Base-by-base conservation (phyloP, 192 early-diverging fungal genomes). In the Haplosporangium gracile region DNA sequence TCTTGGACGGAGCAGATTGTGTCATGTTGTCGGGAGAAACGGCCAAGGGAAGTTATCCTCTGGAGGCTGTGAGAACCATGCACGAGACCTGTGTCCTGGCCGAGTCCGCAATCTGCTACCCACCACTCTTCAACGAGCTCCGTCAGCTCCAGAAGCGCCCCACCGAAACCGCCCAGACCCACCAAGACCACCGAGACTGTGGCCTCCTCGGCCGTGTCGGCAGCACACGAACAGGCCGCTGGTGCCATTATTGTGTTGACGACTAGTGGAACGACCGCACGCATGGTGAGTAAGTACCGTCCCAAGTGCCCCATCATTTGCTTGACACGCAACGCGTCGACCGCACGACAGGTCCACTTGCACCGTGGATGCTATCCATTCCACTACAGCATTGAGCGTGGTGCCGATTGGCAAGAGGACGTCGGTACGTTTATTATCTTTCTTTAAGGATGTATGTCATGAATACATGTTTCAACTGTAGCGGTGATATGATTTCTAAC, bases 1-100 rank as follows among this genome's bases (percentile, higher is more conserved):
- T 99, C 36, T 88, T 97, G 75, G 97, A 98, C 85, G 97, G 97
- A 74, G 94, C 95, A 55, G 97, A 99, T 91, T 96, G 95, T 81
- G 97, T 99, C 81, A 99, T 99, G 97, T 90, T 99, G 75, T 97
- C 96, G 60, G 97, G 97, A 78, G 97, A 98, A 88, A 98, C 97
- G 1, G 97, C 97, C 79, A 98, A 97, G 88, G 97, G 97, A 22
- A 77, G 89, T 53, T 97, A 96, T 88, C 97, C 97, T 32, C 73
- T 96, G 73, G 92, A 94, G 80, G 95, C 97, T 38, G 97, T 97
- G 69, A 89, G 90, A 70, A 97, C 97, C 91, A 91, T 91, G 90
- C 86, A 88, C 38, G 83, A 82, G 42, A 91, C 89, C 39, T 95
- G 96, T 82, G 85, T 93, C 43, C 92, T 97, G 77, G 97, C 98